phyloP scores from a whole-genome alignment of 1,284 basidiomycete genomes.

The Taiwanofungus camphoratus region DNA sequence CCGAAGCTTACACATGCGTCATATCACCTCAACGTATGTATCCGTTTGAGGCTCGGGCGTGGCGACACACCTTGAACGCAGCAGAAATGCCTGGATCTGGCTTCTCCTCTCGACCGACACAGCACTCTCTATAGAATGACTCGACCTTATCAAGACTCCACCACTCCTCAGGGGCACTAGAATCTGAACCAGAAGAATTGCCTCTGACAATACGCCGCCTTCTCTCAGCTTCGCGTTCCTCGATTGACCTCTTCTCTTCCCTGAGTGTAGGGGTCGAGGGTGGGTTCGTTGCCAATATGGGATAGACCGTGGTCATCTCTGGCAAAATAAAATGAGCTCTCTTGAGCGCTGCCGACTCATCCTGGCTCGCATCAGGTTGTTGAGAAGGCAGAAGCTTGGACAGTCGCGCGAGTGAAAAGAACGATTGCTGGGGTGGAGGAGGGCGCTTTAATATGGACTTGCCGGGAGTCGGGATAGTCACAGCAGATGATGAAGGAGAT shows the following conservation, averaged over 20 bases:
- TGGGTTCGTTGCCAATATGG: constrained; percentile 75
- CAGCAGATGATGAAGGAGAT: constrained; percentile 67
- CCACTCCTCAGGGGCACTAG: constrained; percentile 46
- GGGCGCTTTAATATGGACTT: constrained; percentile 78
- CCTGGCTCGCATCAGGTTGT: constrained; percentile 29
- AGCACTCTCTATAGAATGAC: constrained; percentile 78
- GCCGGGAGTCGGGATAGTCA: constrained; percentile 68
- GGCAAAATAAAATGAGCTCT: constrained; percentile 84
- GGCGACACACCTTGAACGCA: constrained; percentile 71
- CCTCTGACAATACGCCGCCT: constrained; percentile 55
- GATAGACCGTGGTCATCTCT: constrained; percentile 78
- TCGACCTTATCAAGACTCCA: constrained; percentile 81
- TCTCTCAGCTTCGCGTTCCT: constrained; percentile 60
- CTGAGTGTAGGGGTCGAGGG: constrained; percentile 71
- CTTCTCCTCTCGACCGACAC: constrained; percentile 67
- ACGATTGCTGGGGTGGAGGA: constrained; percentile 57
- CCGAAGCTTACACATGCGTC: too few species aligned
- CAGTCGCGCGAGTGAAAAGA: constrained; percentile 60
- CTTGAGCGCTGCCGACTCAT: constrained; percentile 58
- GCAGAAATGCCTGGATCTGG: constrained; percentile 61
- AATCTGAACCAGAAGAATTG: constrained; percentile 33
- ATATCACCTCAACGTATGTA: too few species aligned
- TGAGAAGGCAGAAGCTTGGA: constrained; percentile 55
- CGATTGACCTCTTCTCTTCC: constrained; percentile 68
- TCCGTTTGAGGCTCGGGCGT: too few species aligned